phyloP scores from a whole-genome alignment of 192 early-diverging fungal species.

The Funneliformis geosporum region DNA sequence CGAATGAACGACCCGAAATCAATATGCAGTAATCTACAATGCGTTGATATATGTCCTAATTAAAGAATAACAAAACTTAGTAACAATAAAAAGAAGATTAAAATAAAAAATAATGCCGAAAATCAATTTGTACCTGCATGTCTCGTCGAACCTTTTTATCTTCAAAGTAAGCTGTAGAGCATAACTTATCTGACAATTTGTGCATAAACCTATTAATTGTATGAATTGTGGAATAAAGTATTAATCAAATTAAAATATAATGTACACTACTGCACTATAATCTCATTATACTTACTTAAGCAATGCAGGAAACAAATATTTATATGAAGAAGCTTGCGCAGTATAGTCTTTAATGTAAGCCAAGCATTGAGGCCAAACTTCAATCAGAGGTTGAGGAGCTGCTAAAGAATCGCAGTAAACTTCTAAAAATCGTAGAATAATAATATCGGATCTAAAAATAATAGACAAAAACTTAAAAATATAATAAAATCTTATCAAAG shows the following conservation, averaged over 20 bases:
- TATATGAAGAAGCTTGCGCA: conserved; percentile 55
- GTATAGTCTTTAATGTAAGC: conserved; percentile 64
- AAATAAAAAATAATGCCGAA: not conserved
- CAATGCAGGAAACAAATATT: conserved; percentile 63
- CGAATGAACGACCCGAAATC: conserved; percentile 74
- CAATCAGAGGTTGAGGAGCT: conserved; percentile 47
- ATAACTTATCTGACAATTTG: conserved; percentile 52
- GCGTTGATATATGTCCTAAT: conserved; percentile 52
- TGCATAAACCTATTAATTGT: conserved; percentile 54
- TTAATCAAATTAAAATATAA: not conserved
- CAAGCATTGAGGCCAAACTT: conserved; percentile 63
- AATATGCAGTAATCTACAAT: conserved; percentile 75
- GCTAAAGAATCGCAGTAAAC: conserved; percentile 55
- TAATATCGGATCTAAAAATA: conserved; percentile 61
- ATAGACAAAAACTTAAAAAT: not conserved
- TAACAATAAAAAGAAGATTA: not conserved
- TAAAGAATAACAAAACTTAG: not conserved
- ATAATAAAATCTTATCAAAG: not conserved
- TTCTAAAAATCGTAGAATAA: conserved; percentile 64
- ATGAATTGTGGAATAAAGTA: not conserved
- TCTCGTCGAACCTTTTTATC: conserved; percentile 66
- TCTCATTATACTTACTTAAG: conserved; percentile 41
- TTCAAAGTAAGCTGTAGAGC: conserved; percentile 50
- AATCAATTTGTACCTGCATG: conserved; percentile 41
- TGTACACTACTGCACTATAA: not conserved